Evolutionary conservation across 1,284 basidiomycete genomes (phyloP).

Genomic region (Sporisorium reilianum): DNA sequence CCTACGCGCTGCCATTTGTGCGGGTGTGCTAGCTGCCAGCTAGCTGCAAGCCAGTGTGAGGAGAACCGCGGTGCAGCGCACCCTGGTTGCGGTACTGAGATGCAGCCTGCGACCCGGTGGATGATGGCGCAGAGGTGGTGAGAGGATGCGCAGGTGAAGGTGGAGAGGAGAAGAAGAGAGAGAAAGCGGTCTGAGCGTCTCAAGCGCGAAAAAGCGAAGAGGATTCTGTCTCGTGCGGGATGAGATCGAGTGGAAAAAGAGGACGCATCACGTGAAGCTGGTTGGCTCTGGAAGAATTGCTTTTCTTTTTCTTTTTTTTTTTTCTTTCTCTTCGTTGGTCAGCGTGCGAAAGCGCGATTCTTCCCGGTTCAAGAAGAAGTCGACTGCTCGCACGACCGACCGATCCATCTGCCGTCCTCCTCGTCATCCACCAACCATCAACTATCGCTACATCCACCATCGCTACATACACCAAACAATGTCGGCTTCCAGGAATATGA

Average conservation of each 20-base stretch:
- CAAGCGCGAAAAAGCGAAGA: background rate
- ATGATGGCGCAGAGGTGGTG: background rate
- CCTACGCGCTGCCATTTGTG: constrained; percentile 36
- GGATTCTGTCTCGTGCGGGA: constrained; percentile 31
- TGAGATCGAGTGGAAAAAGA: background rate
- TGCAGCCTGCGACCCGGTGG: background rate
- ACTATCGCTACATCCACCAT: background rate
- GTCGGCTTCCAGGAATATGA: constrained; percentile 28
- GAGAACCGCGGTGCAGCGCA: background rate
- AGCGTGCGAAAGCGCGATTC: background rate
- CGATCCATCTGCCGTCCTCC: constrained; percentile 17
- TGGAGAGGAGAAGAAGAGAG: background rate
- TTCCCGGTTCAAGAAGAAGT: constrained; percentile 9
- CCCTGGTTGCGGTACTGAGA: background rate
- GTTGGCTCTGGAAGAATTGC: background rate
- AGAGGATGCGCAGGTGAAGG: background rate
- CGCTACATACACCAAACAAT: constrained; percentile 15
- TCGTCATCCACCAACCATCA: constrained; percentile 4
- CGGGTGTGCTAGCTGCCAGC: background rate
- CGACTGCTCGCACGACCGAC: constrained; percentile 22
- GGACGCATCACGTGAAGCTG: constrained; percentile 42
- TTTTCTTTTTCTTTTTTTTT: constrained; percentile 6
- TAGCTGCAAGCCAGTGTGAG: background rate
- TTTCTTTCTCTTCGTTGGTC: constrained; percentile 5
- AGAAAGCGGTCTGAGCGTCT: constrained; percentile 4